A percentile compares a stretch with the other conserved stretches of the same genome.
phyloP scores from a whole-genome alignment of 2,329 filamentous ascomycete species.

The Trichoderma cornu-damae region DNA sequence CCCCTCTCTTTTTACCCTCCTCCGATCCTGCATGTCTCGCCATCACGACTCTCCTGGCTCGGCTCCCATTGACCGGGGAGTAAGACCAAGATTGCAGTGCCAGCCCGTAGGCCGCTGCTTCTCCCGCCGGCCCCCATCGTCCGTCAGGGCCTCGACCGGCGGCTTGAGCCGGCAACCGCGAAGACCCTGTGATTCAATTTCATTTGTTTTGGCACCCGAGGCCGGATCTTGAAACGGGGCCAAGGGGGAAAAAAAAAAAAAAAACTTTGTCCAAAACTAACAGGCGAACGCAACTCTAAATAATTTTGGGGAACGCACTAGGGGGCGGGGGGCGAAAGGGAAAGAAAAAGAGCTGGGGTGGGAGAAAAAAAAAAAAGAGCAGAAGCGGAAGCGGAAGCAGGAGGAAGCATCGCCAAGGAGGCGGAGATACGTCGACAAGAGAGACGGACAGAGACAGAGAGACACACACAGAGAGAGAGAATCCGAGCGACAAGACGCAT shows the following conservation, averaged over 20 bases:
- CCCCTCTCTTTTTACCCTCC: neutral
- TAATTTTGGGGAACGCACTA: neutral
- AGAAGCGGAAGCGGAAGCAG: neutral
- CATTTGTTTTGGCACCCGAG: neutral
- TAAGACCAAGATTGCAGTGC: constrained; percentile 10
- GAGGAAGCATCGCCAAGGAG: neutral
- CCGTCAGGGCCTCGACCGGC: constrained; percentile 3
- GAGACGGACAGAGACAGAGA: too few species aligned
- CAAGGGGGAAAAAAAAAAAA: neutral
- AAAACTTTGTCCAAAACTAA: neutral
- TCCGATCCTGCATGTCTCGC: constrained; percentile 14
- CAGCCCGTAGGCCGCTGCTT: constrained; percentile 15
- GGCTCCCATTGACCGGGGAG: constrained; percentile 16
- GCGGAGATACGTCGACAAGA: too few species aligned
- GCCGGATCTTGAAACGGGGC: constrained; percentile 7
- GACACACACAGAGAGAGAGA: neutral
- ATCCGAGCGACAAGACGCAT: neutral
- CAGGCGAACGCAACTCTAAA: neutral
- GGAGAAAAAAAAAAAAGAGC: neutral
- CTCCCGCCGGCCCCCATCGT: constrained; percentile 6
- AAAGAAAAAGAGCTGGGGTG: neutral
- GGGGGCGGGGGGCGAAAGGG: neutral
- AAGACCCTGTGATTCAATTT: neutral
- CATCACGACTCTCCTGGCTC: constrained; percentile 13
- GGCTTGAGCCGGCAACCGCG: constrained; percentile 7